Base-by-base conservation (phyloP, 176 grass and related monocot genomes). In the Calamus simplicifolius region DNA sequence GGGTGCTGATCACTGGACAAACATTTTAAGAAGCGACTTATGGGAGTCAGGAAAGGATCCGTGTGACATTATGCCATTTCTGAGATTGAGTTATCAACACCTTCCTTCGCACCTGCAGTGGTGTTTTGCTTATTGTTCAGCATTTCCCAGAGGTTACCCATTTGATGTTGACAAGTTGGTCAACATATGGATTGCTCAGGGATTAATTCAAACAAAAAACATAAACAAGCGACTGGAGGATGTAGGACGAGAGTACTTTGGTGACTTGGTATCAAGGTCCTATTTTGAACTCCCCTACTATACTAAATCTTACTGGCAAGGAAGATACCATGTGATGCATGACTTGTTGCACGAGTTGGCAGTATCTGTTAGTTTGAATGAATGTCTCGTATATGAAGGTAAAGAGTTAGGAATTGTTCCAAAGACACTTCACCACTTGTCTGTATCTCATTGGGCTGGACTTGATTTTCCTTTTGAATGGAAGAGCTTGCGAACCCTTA, bases 281-380 rank as follows among this genome's bases (percentile, higher is more conserved):
- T 82, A 81, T 4, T 81, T 81, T n/a, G 52, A 78, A 25, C 8
- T 43, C 35, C 8, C 57, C 57, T 12, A 43, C 35, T 13, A 43
- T 43, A 13, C 8, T 3, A 43, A 43, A 43, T 43, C 35, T 13
- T 43, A 43, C 35, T 43, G 35, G 35, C 35, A 2, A 43, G 5
- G 16, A 59, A 26, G n/a, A 8, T 58, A 66, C 18, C 73, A 56
- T 26, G 13, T 48, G 54, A 13, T 87, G 38, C 84, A 87, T 82
- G 83, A 86, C 52, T 18, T 86, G 23, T 74, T 81, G 38, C 77
- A 79, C 62, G 83, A 77, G 25, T 48, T 75, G 13, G 83, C 78
- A 19, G 51, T 62, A 59, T 28, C 25, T 29, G 66, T 81, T 49
- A 56, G 68, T 16, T 0, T 31, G 1, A 1, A 30, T n/a, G 7